These are phyloP conservation scores for Coniochaeta sp. DNA, from an alignment of 2,329 filamentous ascomycete genomes.

Conservation along the genomic window DNA sequence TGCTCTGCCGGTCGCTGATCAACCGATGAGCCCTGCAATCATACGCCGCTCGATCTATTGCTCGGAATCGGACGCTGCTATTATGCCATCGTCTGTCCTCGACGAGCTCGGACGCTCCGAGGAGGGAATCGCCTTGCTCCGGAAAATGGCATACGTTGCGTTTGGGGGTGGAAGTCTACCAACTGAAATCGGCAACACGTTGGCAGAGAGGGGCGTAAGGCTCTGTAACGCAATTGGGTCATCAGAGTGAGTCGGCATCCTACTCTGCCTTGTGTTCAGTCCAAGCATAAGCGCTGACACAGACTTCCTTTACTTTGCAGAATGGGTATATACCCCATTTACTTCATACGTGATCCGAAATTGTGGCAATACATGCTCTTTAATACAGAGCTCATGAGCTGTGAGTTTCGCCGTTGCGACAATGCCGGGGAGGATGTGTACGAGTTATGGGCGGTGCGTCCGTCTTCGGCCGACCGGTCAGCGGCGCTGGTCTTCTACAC, in stretches of 20 bases:
- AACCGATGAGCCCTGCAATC: conserved; percentile 27
- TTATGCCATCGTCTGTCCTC: conserved; percentile 31
- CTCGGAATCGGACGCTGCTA: conserved; percentile 16
- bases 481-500: conserved; percentile 21
- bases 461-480: no score
- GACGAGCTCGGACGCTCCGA: conserved; percentile 32
- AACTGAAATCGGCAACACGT: conserved; percentile 26
- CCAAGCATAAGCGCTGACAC: conserved; percentile 16
- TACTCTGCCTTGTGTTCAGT: no score
- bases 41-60: conserved; percentile 22
- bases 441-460: conserved; percentile 16
- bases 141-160: conserved; percentile 22
- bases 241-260: conserved; percentile 28
- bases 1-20: conserved; percentile 21
- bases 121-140: conserved; percentile 20
- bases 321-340: conserved; percentile 24
- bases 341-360: conserved; percentile 21
- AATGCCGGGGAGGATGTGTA: conserved; percentile 20
- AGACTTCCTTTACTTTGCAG: conserved; percentile 14
- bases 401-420: conserved; percentile 28
- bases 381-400: conserved; percentile 31
- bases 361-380: conserved; percentile 37
- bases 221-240: conserved; percentile 30
- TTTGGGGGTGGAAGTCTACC: conserved; percentile 34
- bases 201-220: conserved; percentile 25